phyloP scores from a whole-genome alignment of 768 basidiomycete species.

The Trametes gibbosa region DNA sequence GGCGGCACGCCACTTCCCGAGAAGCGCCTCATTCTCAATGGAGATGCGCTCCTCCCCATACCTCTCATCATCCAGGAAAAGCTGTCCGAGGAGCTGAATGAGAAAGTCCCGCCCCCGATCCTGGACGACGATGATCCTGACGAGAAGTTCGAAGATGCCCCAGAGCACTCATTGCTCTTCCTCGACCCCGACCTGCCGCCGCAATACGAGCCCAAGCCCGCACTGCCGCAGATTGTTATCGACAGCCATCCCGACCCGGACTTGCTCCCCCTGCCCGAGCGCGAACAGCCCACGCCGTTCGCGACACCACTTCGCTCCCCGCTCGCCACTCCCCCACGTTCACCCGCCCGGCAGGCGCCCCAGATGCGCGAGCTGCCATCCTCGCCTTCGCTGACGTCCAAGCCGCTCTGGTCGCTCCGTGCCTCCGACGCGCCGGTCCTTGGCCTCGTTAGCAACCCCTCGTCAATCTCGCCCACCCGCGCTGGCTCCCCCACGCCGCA shows the following conservation, averaged over 20 bases:
- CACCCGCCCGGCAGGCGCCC: conserved; percentile 22
- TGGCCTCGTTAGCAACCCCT: conserved; percentile 24
- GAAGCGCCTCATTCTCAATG: conserved; percentile 16
- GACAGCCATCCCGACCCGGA: conserved; percentile 41
- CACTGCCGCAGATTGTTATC: conserved; percentile 15
- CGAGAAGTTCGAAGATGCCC: conserved; percentile 27
- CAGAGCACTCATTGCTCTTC: conserved; percentile 17
- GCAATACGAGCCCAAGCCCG: conserved; percentile 3
- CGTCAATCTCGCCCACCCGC: conserved; percentile 1
- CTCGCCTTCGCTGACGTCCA: conserved; percentile 13
- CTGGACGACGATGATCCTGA: conserved; percentile 16
- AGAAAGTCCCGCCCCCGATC: neutral
- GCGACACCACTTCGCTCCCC: conserved; percentile 22
- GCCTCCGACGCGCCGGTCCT: conserved; percentile 43
- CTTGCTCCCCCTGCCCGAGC: conserved; percentile 37
- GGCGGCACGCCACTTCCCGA: conserved; percentile 7
- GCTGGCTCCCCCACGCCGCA: conserved; percentile 4
- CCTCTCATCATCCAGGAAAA: neutral
- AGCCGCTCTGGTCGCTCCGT: conserved; percentile 40
- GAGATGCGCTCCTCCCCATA: conserved; percentile 10
- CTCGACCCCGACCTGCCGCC: conserved; percentile 9
- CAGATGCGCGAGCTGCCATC: conserved; percentile 25
- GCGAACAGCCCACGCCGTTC: conserved; percentile 12
- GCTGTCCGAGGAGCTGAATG: neutral
- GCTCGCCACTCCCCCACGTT: conserved; percentile 3